Evolutionary conservation across 2,329 filamentous ascomycete species (phyloP), one percentile per base, ranked within the genome.

Genomic region (Penicillium griseofulvum): DNA sequence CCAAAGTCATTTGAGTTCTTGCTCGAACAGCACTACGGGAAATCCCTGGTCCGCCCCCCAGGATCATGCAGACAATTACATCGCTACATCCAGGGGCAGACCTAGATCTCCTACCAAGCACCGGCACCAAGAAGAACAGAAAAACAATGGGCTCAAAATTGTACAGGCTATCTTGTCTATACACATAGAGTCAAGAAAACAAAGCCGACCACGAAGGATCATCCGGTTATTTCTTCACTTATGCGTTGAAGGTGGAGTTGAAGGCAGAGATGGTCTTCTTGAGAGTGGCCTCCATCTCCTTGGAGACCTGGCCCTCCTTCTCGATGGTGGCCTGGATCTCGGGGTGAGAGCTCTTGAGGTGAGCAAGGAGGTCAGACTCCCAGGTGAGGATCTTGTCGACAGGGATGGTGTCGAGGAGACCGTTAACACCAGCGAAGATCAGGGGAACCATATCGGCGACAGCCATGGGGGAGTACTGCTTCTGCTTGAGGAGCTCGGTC

Each of bases 361-460:
- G 90, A 67, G 88, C 81, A 62, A 97, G 83, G 88, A 96, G 95
- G 81, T 97, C 93, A 72, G 87, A 69, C 85, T 99, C 94, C 91
- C 93, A 99, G 77, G 86, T 78, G 64, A 94, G 86, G 69, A 99
- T 89, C 88, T 93, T 96, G 86, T 65, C 76, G 74, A 97, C 94
- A 63, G 94, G 94, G 66, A 99, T 84, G 69, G 64, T 75, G 83
- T 99, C 94, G 68, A 99, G 87, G 81, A 85, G 82, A 83, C 94
- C 94, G 82, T 97, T 97, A 82, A 99, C 91, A 95, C 94, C 94
- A 67, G 94, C 93, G 81, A 86, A 99, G 85, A 99, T 97, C 69
- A 99, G 87, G 68, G 94, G 94, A 83, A 99, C 94, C 93, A 97
- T 97, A 84, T 99, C 93, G 84, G 95, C 94, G 76, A 97, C 93